Percentiles rank a stretch among this genome's conserved stretches.
phyloP scores from a whole-genome alignment of 1,139 yeast species.

The Saccharomyces pastorianus region DNA sequence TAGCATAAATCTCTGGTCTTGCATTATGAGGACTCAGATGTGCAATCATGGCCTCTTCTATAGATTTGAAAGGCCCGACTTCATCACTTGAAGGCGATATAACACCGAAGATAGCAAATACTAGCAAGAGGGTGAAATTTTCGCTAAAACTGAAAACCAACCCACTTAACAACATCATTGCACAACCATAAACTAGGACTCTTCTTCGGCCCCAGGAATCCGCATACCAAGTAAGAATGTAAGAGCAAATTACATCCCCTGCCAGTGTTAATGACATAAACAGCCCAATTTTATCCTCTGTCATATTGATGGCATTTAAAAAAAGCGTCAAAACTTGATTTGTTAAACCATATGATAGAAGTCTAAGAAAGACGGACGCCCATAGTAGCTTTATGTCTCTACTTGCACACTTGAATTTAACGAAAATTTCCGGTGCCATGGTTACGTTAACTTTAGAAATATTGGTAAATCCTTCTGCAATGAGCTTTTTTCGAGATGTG shows the following conservation, averaged over 20 bases:
- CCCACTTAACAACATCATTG: conserved; percentile 68
- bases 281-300: conserved; percentile 57
- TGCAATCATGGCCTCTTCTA: conserved; percentile 81
- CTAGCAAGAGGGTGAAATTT: conserved; percentile 47
- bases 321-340: conserved; percentile 73
- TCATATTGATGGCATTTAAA: conserved; percentile 47
- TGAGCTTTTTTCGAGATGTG: background rate
- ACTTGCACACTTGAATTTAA: conserved; percentile 21
- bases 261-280: conserved; percentile 77
- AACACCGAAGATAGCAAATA: conserved; percentile 63
- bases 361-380: conserved; percentile 61
- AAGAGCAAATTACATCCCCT: conserved; percentile 73
- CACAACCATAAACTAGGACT: conserved; percentile 57
- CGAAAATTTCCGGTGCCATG: background rate
- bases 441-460: background rate
- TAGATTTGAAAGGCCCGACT: conserved; percentile 85
- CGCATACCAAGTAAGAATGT: conserved; percentile 68
- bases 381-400: conserved; percentile 60
- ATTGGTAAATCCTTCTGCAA: background rate
- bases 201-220: conserved; percentile 62
- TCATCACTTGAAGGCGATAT: conserved; percentile 90
- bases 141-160: conserved; percentile 48
- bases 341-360: conserved; percentile 73
- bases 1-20: conserved; percentile 67
- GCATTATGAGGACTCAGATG: conserved; percentile 61